Evolutionary conservation across 768 basidiomycete genomes (phyloP).

Genomic region (Russula dissimulans): DNA sequence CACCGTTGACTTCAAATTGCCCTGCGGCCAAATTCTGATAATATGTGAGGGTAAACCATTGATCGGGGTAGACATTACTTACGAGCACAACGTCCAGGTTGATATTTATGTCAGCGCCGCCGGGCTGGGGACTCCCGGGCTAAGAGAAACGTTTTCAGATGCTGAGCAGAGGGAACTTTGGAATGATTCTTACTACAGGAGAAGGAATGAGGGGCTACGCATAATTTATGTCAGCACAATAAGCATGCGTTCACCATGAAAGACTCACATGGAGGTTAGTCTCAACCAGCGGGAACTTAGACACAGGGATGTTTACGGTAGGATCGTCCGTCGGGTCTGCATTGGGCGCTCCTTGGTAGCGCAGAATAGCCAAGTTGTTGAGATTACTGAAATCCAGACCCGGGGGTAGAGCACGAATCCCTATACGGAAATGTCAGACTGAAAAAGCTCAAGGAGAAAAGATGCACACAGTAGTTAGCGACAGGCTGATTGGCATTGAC

Average conservation of each 20-base stretch:
- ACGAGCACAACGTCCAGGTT: slow-evolving; percentile 19
- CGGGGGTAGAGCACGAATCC: slow-evolving; percentile 19
- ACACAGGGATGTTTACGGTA: neutral
- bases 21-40: neutral
- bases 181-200: slow-evolving; percentile 10
- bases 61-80: neutral
- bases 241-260: neutral
- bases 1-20: slow-evolving; percentile 29
- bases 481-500: slow-evolving; percentile 34
- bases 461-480: slow-evolving; percentile 36
- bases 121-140: slow-evolving; percentile 21
- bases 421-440: neutral
- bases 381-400: slow-evolving; percentile 21
- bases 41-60: neutral
- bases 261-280: slow-evolving; percentile 19
- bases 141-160: neutral
- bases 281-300: slow-evolving; percentile 14
- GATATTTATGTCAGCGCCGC: slow-evolving; percentile 21
- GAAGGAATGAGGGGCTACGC: slow-evolving; percentile 14
- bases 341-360: slow-evolving; percentile 28
- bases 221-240: neutral
- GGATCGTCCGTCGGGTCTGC: slow-evolving; percentile 26
- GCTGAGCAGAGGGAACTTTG: neutral
- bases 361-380: slow-evolving; percentile 32
- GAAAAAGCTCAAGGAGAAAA: neutral